A percentile compares a stretch with the other conserved stretches of the same genome.
These are phyloP conservation scores for Chalara sp. DNA, from an alignment of 2,329 filamentous ascomycete genomes.

Conservation along the genomic window DNA sequence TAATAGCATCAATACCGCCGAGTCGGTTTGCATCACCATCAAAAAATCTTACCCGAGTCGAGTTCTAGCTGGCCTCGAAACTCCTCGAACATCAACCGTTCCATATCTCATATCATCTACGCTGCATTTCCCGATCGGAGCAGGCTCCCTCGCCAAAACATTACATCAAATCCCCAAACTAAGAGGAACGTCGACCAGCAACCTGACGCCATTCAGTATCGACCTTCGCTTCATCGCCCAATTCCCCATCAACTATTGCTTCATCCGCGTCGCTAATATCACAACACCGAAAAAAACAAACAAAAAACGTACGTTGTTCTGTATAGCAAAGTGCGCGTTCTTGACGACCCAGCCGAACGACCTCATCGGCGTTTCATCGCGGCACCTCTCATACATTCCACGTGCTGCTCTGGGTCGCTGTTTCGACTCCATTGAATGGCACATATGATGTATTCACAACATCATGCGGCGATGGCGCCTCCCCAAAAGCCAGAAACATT, in stretches of 20 bases:
- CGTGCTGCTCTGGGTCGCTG: neutral
- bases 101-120: conserved; percentile 11
- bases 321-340: neutral
- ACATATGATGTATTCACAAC: conserved; percentile 62
- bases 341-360: neutral
- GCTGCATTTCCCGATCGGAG: conserved; percentile 24
- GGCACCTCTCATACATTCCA: too few relatives aligned
- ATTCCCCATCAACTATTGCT: conserved; percentile 18
- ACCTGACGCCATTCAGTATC: neutral
- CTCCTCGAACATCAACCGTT: conserved; percentile 26
- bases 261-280: conserved; percentile 19
- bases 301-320: neutral
- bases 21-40: conserved; percentile 15
- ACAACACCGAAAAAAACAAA: neutral
- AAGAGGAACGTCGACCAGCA: neutral
- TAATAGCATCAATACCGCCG: conserved; percentile 11
- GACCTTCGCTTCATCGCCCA: conserved; percentile 20
- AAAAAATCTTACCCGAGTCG: conserved; percentile 11
- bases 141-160: conserved; percentile 19
- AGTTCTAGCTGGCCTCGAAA: conserved; percentile 26
- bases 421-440: conserved; percentile 28
- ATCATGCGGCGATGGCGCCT: conserved; percentile 81
- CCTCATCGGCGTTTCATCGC: neutral
- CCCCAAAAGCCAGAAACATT: conserved; percentile 98
- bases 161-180: conserved; percentile 5